Conservation (phyloP, 176 grass and related monocot genomes). For the Phragmites australis region DNA sequence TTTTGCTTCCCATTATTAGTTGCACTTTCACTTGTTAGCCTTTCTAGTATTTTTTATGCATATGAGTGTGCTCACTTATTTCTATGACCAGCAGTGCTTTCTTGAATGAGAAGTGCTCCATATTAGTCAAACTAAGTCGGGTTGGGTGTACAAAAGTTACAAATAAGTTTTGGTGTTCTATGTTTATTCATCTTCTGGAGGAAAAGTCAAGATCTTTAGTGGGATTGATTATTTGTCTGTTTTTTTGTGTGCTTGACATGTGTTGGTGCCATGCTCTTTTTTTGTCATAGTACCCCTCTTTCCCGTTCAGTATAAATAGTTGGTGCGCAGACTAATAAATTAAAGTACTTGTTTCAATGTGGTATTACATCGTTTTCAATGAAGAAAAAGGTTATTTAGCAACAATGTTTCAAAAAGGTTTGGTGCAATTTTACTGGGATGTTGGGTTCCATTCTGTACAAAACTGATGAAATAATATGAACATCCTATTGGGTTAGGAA, state of each 20-base stretch:
- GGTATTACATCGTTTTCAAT: conserved; percentile 1
- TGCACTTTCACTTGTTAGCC: neutral
- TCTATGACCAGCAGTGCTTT: neutral
- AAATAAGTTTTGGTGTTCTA: neutral
- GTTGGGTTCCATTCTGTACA: neutral
- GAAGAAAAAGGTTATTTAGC: neutral
- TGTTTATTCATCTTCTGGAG: conserved; percentile 9
- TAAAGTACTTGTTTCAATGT: conserved; percentile 6
- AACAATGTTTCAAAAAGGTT: neutral
- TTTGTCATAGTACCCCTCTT: neutral
- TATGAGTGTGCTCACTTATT: neutral
- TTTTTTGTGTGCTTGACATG: conserved; percentile 1
- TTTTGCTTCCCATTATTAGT: conserved; percentile 7
- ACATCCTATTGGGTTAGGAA: neutral
- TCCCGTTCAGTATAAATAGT: conserved; percentile 6
- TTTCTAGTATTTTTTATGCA: neutral
- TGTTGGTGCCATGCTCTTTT: conserved; percentile 8
- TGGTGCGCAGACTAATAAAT: neutral
- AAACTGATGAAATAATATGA: conserved; percentile 7
- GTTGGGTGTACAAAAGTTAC: neutral
- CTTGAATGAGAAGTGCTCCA: conserved; percentile 10
- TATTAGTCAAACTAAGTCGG: neutral
- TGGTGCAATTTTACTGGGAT: neutral
- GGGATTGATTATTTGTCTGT: conserved; percentile 10
- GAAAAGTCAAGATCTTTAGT: neutral